A percentile compares a stretch with the other conserved stretches of the same genome.
Conservation (phyloP, 257 asterid species). For the Salvia hispanica region DNA sequence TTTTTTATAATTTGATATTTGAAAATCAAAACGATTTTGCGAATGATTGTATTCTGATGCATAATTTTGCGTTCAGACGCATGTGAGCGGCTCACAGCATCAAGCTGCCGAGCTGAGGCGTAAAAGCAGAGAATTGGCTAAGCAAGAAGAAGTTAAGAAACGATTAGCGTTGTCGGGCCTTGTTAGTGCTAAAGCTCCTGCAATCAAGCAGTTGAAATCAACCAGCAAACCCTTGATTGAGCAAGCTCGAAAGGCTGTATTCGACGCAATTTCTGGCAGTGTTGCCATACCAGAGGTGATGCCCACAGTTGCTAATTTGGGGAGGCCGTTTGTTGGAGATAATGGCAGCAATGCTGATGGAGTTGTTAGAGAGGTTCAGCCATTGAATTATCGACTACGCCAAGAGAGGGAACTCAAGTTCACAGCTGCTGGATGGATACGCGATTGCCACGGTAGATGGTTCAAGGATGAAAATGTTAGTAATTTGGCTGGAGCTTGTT, state of each 20-base stretch:
- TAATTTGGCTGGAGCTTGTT: constrained; percentile 14
- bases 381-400: constrained; percentile 37
- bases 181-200: constrained; percentile 27
- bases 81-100: constrained; percentile 63
- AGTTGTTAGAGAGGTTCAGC: constrained; percentile 30
- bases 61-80: constrained; percentile 46
- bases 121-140: constrained; percentile 47
- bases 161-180: constrained; percentile 50
- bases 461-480: constrained; percentile 81
- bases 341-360: constrained; percentile 22
- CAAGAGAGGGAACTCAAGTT: constrained; percentile 70
- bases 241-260: constrained; percentile 47
- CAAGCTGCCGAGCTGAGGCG: constrained; percentile 49
- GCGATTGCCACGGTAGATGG: constrained; percentile 75
- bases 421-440: constrained; percentile 82
- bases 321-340: constrained; percentile 18
- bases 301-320: constrained; percentile 22
- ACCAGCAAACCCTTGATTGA: constrained; percentile 50
- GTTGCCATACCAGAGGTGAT: constrained; percentile 32
- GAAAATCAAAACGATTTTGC: not conserved
- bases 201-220: constrained; percentile 28
- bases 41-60: constrained; percentile 5
- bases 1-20: not conserved
- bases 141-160: constrained; percentile 50
- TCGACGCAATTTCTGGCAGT: constrained; percentile 39